These are phyloP conservation scores for Paxillus involutus DNA, from an alignment of 768 basidiomycete genomes.

Conservation along the genomic window DNA sequence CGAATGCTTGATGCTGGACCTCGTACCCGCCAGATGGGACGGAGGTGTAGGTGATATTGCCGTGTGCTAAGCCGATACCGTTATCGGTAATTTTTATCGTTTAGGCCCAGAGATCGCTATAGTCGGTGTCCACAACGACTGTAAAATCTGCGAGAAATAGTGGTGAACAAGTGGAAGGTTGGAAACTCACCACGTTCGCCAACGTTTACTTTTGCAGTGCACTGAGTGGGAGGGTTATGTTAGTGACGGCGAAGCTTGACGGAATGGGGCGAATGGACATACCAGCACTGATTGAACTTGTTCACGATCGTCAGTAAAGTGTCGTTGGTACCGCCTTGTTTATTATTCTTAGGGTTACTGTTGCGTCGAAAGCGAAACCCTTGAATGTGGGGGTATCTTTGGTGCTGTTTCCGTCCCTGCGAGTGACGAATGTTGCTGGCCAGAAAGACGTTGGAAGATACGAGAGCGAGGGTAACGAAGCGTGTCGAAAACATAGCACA, in stretches of 20 bases:
- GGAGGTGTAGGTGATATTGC: slow-evolving; percentile 35
- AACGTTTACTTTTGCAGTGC: slow-evolving; percentile 29
- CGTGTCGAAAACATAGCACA: slow-evolving; percentile 12
- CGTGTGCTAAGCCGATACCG: slow-evolving; percentile 38
- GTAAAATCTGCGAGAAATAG: slow-evolving; percentile 22
- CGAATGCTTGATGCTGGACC: slow-evolving; percentile 27
- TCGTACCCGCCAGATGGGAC: slow-evolving; percentile 35
- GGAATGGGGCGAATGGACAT: slow-evolving; percentile 3
- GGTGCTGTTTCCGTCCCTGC: background rate
- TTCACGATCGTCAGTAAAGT: slow-evolving; percentile 18
- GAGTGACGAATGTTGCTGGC: slow-evolving; percentile 26
- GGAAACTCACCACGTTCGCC: slow-evolving; percentile 24
- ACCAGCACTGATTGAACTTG: slow-evolving; percentile 21
- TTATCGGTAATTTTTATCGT: slow-evolving; percentile 27
- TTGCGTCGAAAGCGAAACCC: slow-evolving; percentile 20
- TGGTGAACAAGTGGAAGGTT: background rate
- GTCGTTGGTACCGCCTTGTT: slow-evolving; percentile 21
- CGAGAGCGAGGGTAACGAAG: slow-evolving; percentile 7
- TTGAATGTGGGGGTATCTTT: slow-evolving; percentile 1
- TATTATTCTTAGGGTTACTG: slow-evolving; percentile 13
- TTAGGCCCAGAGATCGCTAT: slow-evolving; percentile 31
- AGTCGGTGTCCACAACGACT: slow-evolving; percentile 28
- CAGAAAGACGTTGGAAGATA: slow-evolving; percentile 27
- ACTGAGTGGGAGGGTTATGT: slow-evolving; percentile 13
- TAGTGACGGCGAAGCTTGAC: background rate